phyloP scores from a whole-genome alignment of 768 basidiomycete genomes.

The Suillus subalutaceus region DNA sequence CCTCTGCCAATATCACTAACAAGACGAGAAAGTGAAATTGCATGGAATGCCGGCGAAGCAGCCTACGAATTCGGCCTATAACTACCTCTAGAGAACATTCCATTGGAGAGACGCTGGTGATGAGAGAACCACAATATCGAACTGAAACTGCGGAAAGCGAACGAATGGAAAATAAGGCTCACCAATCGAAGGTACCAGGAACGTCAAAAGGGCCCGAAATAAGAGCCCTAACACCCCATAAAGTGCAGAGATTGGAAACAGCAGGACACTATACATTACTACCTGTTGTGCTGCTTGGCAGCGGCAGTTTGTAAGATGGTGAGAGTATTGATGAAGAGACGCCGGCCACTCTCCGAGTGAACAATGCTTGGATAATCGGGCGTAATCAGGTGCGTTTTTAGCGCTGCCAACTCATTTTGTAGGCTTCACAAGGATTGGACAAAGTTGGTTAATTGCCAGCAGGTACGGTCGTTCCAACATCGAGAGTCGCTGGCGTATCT shows the following conservation, averaged over 20 bases:
- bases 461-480: too few relatives aligned
- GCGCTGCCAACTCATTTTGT: neutral
- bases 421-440: too few relatives aligned
- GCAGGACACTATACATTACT: constrained; percentile 1
- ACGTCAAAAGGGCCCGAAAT: neutral
- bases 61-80: neutral
- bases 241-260: neutral
- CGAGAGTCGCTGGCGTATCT: too few relatives aligned
- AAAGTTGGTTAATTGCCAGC: too few relatives aligned
- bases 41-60: neutral
- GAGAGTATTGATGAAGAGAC: neutral
- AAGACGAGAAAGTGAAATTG: neutral
- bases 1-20: neutral
- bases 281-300: neutral
- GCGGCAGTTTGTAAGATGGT: neutral
- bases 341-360: neutral
- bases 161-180: neutral
- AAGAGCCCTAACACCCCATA: neutral
- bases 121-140: neutral
- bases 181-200: neutral
- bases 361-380: neutral
- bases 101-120: neutral
- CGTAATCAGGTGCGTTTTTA: neutral
- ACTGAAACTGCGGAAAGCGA: neutral
- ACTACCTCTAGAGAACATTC: neutral